Evolutionary conservation across 2,329 filamentous ascomycete species (phyloP), one percentile per base, ranked within the genome.

Genomic region (Xylaria multiplex): DNA sequence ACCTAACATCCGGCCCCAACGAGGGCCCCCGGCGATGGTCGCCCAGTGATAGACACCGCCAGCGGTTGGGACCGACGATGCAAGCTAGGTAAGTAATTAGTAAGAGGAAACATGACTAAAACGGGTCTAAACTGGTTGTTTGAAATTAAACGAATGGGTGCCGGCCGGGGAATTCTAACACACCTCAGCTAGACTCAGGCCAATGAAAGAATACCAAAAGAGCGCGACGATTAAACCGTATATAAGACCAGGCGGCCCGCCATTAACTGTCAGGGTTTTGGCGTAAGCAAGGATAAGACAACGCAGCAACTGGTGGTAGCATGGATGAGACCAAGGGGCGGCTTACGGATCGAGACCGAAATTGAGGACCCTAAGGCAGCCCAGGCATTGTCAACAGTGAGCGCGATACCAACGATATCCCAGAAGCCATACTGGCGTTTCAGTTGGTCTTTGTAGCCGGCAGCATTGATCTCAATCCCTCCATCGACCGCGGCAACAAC

Each of bases 361-460:
- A 90, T 82, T 59, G 86, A 88, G 13, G 88, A 88, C 60, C 87
- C 88, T 65, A 90, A 78, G 6, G 87, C 86, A 60, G 88, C 83
- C 88, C 88, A 91, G 19, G 88, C 87, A 71, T 89, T 90, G 75
- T 89, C 88, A 27, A 88, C 85, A 1, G 86, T 89, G 57, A 90
- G 77, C 0, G 86, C 87, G 52, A 87, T 81, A 27, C 86, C 87
- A 58, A 86, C 86, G 48, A 90, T 84, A 57, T 84, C 85, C 53
- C 88, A 70, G 8, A 90, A 78, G 42, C 85, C 83, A 75, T 90
- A 90, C 72, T 90, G 88, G 16, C 88, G 82, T 64, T 85, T 83
- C 43, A 91, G 78, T 74, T 90, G 87, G 75, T 90, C 88, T 67
- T 80, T 81, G 75, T 90, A 87, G 6, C 88, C 88, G 1, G 88